Evolutionary conservation across 495 filamentous ascomycete genomes (phyloP).

Genomic region (Annulohypoxylon bovei): DNA sequence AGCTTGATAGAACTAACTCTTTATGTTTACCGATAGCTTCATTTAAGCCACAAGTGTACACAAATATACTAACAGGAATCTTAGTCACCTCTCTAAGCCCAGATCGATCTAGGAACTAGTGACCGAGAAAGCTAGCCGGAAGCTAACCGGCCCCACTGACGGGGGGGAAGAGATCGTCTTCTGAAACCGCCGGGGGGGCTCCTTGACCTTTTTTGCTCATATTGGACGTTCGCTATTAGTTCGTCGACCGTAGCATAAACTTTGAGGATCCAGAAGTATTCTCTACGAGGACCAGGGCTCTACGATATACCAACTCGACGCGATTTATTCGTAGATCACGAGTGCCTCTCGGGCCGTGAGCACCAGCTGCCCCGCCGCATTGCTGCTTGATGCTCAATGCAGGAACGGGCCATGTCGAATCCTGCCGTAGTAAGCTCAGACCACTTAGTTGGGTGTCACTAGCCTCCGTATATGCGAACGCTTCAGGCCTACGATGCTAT

Average conservation of each 20-base stretch:
- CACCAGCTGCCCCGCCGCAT: constrained; percentile 26
- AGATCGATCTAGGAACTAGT: constrained; percentile 24
- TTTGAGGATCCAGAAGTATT: constrained; percentile 30
- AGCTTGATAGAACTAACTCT: neutral
- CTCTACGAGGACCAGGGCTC: constrained; percentile 31
- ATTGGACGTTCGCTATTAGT: constrained; percentile 20
- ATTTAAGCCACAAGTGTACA: constrained; percentile 1
- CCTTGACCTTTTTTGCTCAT: constrained; percentile 31
- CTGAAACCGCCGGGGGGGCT: constrained; percentile 36
- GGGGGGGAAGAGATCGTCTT: constrained; percentile 33
- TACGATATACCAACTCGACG: constrained; percentile 18
- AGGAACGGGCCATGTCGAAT: constrained; percentile 18
- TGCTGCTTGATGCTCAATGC: constrained; percentile 22
- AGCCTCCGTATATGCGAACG: constrained; percentile 20
- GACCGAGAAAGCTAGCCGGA: constrained; percentile 22
- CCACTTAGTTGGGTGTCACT: constrained; percentile 18
- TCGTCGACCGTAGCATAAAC: constrained; percentile 29
- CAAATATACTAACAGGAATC: neutral
- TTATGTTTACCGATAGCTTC: neutral
- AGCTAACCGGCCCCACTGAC: constrained; percentile 29
- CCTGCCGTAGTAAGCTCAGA: constrained; percentile 39
- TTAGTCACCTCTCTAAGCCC: constrained; percentile 9
- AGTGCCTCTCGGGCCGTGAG: constrained; percentile 15
- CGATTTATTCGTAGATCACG: constrained; percentile 28
- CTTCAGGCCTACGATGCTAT: constrained; percentile 17